Base-by-base conservation (phyloP, 768 basidiomycete genomes). In the Myochromella boudieri region DNA sequence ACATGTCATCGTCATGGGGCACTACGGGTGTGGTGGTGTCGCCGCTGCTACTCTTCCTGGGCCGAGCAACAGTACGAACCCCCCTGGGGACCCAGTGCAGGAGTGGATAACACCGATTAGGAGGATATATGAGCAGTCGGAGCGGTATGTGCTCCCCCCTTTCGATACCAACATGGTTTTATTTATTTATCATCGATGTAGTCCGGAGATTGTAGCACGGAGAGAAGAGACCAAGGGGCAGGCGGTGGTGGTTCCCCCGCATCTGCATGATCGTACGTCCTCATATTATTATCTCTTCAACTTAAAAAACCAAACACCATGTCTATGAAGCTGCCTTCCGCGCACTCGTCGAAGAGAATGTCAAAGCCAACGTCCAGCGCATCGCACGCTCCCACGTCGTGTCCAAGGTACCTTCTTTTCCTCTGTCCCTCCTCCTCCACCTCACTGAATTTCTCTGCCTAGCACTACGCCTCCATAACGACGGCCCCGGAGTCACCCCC, bases 271-370 rank as follows among this genome's bases (percentile, higher is more conserved):
- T 47, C 25, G 50, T 53, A 29, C 37, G 51, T 48, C 4, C 22
- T 25, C 5, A n/a, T 14, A n/a, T 34, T 6, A 34, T n/a, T n/a
- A n/a, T n/a, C 33, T 7, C 33, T 6, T 34, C 18, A 12, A 6
- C 14, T 34, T 34, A n/a, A 14, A 29, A 8, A 15, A 34, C 29
- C 28, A 3, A 37, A 39, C n/a, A 6, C 51, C 49, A 31, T 28
- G 20, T 9, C 43, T 11, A 5, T 43, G 3, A 27, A 72, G 70
- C 67, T 22, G 69, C 64, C 14, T 71, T 70, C 58, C 66, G 71
- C 26, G 73, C 71, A 0, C 65, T 75, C 4, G 68, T 75, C 3
- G 73, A 75, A 46, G 71, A 74, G 46, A 73, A 74, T 29, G 68
- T 73, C 10, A 72, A 59, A 37, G 54, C 51, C 3, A 57, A 59